Percentiles rank a stretch among this genome's conserved stretches.
Conservation (phyloP, 2,329 filamentous ascomycete species). For the Aurifilum marmelostoma region DNA sequence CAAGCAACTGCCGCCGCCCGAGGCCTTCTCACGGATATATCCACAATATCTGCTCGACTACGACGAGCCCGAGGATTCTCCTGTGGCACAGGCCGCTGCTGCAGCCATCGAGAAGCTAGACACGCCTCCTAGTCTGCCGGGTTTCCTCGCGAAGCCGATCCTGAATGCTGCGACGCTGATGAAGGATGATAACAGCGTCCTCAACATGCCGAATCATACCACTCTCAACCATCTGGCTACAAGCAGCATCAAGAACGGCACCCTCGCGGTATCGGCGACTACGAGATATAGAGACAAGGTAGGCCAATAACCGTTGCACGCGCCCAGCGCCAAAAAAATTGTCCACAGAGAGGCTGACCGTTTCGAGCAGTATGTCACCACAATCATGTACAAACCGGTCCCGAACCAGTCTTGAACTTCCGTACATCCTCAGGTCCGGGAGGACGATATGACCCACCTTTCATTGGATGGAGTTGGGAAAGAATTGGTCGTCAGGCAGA, state of each 20-base stretch:
- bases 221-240: conserved; percentile 96
- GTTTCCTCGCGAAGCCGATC: conserved; percentile 93
- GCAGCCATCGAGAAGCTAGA: conserved; percentile 78
- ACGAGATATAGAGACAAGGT: conserved; percentile 98
- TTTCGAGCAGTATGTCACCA: conserved; percentile 80
- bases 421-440: background rate
- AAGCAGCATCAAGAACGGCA: conserved; percentile 96
- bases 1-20: conserved; percentile 59
- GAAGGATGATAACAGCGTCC: conserved; percentile 97
- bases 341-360: conserved; percentile 30
- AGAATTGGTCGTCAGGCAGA: conserved; percentile 12
- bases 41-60: conserved; percentile 86
- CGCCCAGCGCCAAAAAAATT: background rate
- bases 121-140: conserved; percentile 80
- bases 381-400: conserved; percentile 92
- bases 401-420: conserved; percentile 19
- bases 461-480: conserved; percentile 23
- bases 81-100: conserved; percentile 73
- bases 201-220: conserved; percentile 96
- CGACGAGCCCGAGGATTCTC: conserved; percentile 80
- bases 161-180: conserved; percentile 88
- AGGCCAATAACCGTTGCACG: conserved; percentile 32
- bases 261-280: conserved; percentile 92
- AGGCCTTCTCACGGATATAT: conserved; percentile 72
- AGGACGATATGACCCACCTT: background rate